Conservation (phyloP, 495 filamentous ascomycete species). For the Aspergillus conjunctus region DNA sequence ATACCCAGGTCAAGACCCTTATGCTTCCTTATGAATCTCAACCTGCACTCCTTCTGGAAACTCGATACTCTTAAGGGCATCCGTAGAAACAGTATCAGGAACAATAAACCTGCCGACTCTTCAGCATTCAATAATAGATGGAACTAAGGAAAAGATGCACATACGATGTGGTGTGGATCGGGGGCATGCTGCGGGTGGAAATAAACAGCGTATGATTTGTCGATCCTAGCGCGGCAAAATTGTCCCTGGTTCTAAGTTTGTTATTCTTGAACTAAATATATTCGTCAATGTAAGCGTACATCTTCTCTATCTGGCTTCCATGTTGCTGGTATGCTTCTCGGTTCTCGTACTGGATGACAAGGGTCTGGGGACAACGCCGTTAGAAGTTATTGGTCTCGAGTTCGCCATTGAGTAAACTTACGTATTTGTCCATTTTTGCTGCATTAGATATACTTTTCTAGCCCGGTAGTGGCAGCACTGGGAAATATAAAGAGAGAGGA, state of each 20-base stretch:
- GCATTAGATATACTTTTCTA: not conserved
- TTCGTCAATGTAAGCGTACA: slow-evolving; percentile 5
- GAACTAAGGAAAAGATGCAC: not conserved
- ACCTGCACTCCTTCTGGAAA: slow-evolving; percentile 20
- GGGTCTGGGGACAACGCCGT: slow-evolving; percentile 9
- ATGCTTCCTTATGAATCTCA: slow-evolving; percentile 18
- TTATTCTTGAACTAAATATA: not conserved
- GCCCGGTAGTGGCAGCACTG: not conserved
- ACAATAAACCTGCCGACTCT: slow-evolving; percentile 4
- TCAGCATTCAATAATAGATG: not conserved
- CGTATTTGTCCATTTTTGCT: slow-evolving; percentile 11
- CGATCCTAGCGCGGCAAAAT: slow-evolving; percentile 13
- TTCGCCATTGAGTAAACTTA: not conserved
- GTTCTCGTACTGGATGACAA: slow-evolving; percentile 22
- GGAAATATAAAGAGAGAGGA: not conserved
- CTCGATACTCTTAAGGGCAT: slow-evolving; percentile 16
- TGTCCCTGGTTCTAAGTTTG: slow-evolving; percentile 10
- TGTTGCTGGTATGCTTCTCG: slow-evolving; percentile 22
- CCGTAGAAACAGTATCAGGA: slow-evolving; percentile 16
- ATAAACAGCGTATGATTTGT: slow-evolving; percentile 20
- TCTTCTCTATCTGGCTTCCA: slow-evolving; percentile 19
- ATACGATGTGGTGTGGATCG: slow-evolving; percentile 22
- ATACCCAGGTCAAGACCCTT: not conserved
- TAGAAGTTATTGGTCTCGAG: not conserved
- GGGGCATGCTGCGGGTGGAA: slow-evolving; percentile 23